Conservation (phyloP, 2,329 filamentous ascomycete genomes). For the Trichoderma afroharzianum region DNA sequence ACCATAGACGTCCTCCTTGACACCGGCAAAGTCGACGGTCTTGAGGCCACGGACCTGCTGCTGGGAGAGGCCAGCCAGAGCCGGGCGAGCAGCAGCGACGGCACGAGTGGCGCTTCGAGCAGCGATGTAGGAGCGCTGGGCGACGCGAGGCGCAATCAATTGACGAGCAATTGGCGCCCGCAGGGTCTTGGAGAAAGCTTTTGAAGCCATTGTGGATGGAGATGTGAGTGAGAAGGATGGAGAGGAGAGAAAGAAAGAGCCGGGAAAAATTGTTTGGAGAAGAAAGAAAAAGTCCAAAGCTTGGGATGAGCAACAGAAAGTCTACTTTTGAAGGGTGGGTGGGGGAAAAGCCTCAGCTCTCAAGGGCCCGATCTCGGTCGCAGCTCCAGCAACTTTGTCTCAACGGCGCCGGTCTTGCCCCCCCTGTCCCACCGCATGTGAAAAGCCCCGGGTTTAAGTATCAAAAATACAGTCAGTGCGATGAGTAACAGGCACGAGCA, state of each 20-base stretch:
- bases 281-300: not conserved
- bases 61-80: constrained; percentile 46
- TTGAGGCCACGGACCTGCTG: constrained; percentile 88
- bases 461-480: constrained; percentile 15
- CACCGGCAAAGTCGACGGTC: constrained; percentile 97
- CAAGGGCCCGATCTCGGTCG: constrained; percentile 14
- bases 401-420: not conserved
- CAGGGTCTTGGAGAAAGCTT: constrained; percentile 67
- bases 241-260: constrained; percentile 1
- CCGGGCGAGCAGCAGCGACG: constrained; percentile 51
- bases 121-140: constrained; percentile 61
- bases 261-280: not conserved
- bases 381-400: not conserved
- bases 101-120: constrained; percentile 55
- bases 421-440: constrained; percentile 12
- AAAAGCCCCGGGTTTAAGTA: not conserved
- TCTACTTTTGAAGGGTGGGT: constrained; percentile 18
- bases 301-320: constrained; percentile 14
- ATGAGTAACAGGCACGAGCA: constrained; percentile 12
- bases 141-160: constrained; percentile 56
- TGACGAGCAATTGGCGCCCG: constrained; percentile 62
- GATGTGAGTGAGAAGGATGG: constrained; percentile 21
- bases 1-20: constrained; percentile 94
- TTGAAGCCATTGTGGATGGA: constrained; percentile 64
- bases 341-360: constrained; percentile 13